Evolutionary conservation across 73 alveolate genomes (phyloP), one percentile per base, ranked within the genome.

Genomic region (Stentor roeselii): DNA sequence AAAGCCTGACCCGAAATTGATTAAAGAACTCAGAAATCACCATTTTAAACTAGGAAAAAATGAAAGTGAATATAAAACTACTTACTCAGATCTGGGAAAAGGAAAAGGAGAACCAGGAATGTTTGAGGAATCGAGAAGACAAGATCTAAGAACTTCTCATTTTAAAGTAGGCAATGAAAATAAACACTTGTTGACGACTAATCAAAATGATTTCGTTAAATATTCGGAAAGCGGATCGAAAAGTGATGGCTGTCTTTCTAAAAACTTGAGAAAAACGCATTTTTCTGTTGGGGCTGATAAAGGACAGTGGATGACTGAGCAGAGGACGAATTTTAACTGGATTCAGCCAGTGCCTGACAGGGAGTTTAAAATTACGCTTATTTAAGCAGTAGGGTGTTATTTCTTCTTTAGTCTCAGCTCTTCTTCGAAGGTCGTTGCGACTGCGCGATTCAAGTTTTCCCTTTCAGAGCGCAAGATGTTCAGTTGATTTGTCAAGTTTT

Each of bases 1-100:
- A 67, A 14, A 21, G 37, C 80, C 37, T 67, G 80, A 67, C 80
- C 80, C 80, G 34, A 67, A 67, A 67, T 40, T 67, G 42, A 67
- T 32, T 1, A 67, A 67, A 67, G 80, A 67, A 21, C 80, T 67
- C 27, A 0, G 41, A 67, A 21, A 21, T 67, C 80, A 67, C 41
- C 80, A 67, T 67, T 67, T 67, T 40, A 67, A n/a, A 27, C 80
- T 67, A 21, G 41, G 80, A 21, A 40, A 21, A 27, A 40, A 34
- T 14, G 80, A 40, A 34, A 67, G 34, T 30, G 27, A 67, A 14
- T 67, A 67, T 67, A 67, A 67, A 67, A 67, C 80, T 27, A 67
- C 80, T 21, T 67, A 36, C 21, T 15, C 27, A 67, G 80, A 67
- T 34, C 34, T 21, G 11, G 80, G 80, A 2, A n/a, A 21, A 21